These are phyloP conservation scores for Wallacemonas collosoma DNA, from an alignment of 208 protist genomes.

Conservation along the genomic window DNA sequence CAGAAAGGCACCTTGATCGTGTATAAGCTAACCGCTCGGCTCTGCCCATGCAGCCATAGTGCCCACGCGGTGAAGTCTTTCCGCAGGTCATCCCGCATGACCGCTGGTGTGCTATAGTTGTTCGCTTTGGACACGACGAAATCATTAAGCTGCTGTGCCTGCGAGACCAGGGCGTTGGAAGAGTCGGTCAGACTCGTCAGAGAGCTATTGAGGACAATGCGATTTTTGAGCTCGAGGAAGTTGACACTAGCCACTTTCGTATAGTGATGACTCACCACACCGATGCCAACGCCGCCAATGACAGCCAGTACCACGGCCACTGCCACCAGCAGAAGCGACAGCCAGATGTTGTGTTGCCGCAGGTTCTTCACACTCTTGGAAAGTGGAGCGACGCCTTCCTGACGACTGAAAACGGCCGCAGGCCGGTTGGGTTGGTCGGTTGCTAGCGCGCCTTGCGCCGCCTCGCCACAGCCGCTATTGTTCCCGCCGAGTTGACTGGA, in stretches of 20 bases:
- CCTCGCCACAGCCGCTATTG: no score
- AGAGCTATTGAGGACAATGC: slow-evolving; percentile 52
- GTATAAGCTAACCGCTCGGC: slow-evolving; percentile 19
- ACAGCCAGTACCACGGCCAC: slow-evolving; percentile 47
- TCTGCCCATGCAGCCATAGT: slow-evolving; percentile 28
- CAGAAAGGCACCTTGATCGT: slow-evolving; percentile 48
- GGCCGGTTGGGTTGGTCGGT: not conserved
- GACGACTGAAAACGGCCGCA: slow-evolving; percentile 1
- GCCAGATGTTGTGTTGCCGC: slow-evolving; percentile 31
- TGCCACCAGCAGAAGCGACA: slow-evolving; percentile 23
- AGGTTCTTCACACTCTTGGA: slow-evolving; percentile 15
- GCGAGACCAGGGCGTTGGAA: slow-evolving; percentile 22
- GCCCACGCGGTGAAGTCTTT: slow-evolving; percentile 29
- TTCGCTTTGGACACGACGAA: slow-evolving; percentile 22
- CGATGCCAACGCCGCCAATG: slow-evolving; percentile 38
- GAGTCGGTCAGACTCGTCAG: slow-evolving; percentile 28
- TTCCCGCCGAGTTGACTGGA: not conserved
- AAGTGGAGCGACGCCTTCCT: slow-evolving; percentile 2
- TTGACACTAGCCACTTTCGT: slow-evolving; percentile 25
- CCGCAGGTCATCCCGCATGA: slow-evolving; percentile 32
- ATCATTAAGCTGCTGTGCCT: slow-evolving; percentile 18
- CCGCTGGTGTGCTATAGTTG: slow-evolving; percentile 1
- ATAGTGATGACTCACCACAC: slow-evolving; percentile 42
- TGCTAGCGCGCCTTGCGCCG: not conserved
- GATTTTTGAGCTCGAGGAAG: slow-evolving; percentile 29